Conservation (phyloP, 2,329 filamentous ascomycete species). For the Microdochium paspali region DNA sequence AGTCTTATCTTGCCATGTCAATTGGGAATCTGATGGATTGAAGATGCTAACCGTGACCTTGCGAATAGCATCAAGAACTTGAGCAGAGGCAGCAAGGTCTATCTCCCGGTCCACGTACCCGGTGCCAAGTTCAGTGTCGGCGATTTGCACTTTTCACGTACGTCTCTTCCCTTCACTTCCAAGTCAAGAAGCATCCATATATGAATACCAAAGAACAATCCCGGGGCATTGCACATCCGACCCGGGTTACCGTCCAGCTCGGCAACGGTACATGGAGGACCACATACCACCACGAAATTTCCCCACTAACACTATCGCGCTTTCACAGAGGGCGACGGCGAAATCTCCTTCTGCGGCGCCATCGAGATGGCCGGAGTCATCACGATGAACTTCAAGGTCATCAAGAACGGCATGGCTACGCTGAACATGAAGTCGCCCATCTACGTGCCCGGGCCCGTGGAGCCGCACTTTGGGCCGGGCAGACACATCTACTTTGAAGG, state of each 20-base stretch:
- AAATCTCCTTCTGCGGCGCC: slow-evolving; percentile 81
- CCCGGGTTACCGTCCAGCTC: too few relatives aligned
- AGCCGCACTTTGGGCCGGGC: slow-evolving; percentile 78
- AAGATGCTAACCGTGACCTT: background rate
- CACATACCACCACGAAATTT: too few relatives aligned
- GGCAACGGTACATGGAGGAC: too few relatives aligned
- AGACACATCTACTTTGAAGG: slow-evolving; percentile 81
- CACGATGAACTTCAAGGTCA: slow-evolving; percentile 80
- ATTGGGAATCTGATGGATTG: too few relatives aligned
- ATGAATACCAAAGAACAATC: too few relatives aligned
- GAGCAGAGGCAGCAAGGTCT: slow-evolving; percentile 70
- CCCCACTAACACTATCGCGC: too few relatives aligned
- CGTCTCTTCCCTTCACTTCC: slow-evolving; percentile 12
- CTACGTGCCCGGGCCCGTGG: slow-evolving; percentile 78
- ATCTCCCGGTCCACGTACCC: slow-evolving; percentile 75
- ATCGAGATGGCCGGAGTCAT: slow-evolving; percentile 94
- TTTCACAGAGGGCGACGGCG: slow-evolving; percentile 67
- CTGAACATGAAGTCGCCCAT: slow-evolving; percentile 75
- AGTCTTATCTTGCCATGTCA: slow-evolving; percentile 3
- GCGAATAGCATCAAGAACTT: slow-evolving; percentile 65
- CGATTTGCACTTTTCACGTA: slow-evolving; percentile 72
- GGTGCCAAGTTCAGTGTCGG: slow-evolving; percentile 88
- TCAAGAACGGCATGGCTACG: slow-evolving; percentile 70
- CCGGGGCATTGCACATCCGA: too few relatives aligned
- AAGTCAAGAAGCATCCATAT: too few relatives aligned